Percentiles rank a stretch among this genome's conserved stretches.
phyloP scores from a whole-genome alignment of 805 yeast genomes.

The Candida morakotiae region DNA sequence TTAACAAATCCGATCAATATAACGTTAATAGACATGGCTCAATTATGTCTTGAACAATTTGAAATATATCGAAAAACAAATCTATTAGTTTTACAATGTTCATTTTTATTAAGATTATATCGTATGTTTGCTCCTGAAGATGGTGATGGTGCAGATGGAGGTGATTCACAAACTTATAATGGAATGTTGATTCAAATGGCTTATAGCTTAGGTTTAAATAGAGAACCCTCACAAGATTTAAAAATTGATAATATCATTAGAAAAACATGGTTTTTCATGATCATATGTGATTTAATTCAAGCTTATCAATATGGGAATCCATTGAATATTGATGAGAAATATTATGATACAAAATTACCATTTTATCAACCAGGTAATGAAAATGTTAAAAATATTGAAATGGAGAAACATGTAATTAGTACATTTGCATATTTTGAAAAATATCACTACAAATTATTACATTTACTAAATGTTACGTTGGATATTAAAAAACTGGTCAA shows the following conservation, averaged over 20 bases:
- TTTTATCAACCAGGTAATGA: constrained; percentile 30
- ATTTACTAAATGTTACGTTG: constrained; percentile 20
- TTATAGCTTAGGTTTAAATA: constrained; percentile 58
- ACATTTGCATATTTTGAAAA: constrained; percentile 24
- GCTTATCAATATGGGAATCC: constrained; percentile 34
- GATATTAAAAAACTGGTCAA: constrained; percentile 15
- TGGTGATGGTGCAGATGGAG: constrained; percentile 59
- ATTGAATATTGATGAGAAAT: constrained; percentile 21
- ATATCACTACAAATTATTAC: constrained; percentile 24
- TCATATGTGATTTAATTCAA: constrained; percentile 25
- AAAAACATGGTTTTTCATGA: constrained; percentile 33
- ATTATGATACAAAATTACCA: constrained; percentile 28
- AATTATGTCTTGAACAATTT: constrained; percentile 33
- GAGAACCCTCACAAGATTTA: constrained; percentile 46
- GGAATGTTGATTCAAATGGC: constrained; percentile 66
- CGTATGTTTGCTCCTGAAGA: constrained; percentile 49
- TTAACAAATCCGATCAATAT: constrained; percentile 28
- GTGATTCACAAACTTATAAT: constrained; percentile 50
- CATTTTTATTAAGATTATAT: constrained; percentile 50
- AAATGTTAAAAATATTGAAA: constrained; percentile 27
- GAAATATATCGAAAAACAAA: constrained; percentile 36
- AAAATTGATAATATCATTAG: constrained; percentile 23
- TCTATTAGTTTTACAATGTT: constrained; percentile 49
- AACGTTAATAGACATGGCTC: constrained; percentile 28
- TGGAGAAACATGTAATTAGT: constrained; percentile 34